A percentile compares a stretch with the other conserved stretches of the same genome.
These are phyloP conservation scores for Globisporangium okanoganense DNA, from an alignment of 352 stramenopile genomes.

Conservation along the genomic window DNA sequence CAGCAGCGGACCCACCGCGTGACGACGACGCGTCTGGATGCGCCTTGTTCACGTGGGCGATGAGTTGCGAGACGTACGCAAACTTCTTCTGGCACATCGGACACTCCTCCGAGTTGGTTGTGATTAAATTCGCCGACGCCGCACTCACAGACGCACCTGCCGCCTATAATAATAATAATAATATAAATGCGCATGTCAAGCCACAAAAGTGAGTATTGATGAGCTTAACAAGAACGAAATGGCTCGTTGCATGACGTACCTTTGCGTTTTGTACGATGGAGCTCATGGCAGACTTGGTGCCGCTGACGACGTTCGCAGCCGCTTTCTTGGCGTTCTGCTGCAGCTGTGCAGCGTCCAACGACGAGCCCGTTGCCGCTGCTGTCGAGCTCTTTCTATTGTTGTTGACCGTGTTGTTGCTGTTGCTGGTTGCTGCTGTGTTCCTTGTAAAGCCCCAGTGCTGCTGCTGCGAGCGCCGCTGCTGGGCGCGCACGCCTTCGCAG, in stretches of 20 bases:
- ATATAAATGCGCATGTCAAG: neutral
- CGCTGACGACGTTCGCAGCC: constrained; percentile 28
- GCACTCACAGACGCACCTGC: constrained; percentile 13
- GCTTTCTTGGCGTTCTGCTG: constrained; percentile 26
- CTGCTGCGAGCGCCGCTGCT: constrained; percentile 36
- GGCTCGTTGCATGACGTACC: constrained; percentile 6
- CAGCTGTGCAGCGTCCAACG: constrained; percentile 13
- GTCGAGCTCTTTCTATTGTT: constrained; percentile 14
- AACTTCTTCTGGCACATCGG: constrained; percentile 77
- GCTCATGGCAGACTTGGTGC: constrained; percentile 38
- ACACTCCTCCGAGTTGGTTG: constrained; percentile 46
- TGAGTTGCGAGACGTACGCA: constrained; percentile 62
- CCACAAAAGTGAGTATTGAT: no score
- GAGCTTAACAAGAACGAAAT: neutral
- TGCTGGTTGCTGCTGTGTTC: neutral
- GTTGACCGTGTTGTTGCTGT: constrained; percentile 4
- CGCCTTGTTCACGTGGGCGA: constrained; percentile 67
- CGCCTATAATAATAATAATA: constrained; percentile 5
- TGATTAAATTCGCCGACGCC: constrained; percentile 22
- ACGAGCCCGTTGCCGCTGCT: neutral
- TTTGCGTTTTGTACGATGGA: constrained; percentile 49
- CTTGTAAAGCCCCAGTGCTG: constrained; percentile 36
- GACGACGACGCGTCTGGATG: constrained; percentile 41
- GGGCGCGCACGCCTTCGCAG: constrained; percentile 35
- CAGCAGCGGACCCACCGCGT: neutral